These are phyloP conservation scores for Capronia epimyces DNA, from an alignment of 2,329 filamentous ascomycete genomes.

Conservation along the genomic window DNA sequence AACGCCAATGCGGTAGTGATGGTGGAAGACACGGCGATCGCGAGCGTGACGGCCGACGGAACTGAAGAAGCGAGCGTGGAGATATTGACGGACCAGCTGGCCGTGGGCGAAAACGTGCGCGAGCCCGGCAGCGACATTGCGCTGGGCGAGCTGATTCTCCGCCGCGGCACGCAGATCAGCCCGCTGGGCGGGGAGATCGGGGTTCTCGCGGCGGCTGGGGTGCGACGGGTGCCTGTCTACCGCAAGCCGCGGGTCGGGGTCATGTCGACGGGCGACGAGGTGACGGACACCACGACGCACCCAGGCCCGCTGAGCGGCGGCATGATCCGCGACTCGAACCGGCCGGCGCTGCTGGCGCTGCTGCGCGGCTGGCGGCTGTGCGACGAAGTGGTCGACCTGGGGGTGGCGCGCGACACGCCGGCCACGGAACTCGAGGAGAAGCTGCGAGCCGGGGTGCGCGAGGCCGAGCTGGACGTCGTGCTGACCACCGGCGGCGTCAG, in stretches of 20 bases:
- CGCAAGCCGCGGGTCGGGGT: conserved; percentile 74
- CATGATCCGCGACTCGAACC: conserved; percentile 89
- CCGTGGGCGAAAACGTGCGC: conserved; percentile 77
- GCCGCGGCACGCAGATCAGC: conserved; percentile 74
- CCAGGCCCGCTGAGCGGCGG: conserved; percentile 62
- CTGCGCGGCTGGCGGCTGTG: conserved; percentile 65
- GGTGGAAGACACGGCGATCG: conserved; percentile 87
- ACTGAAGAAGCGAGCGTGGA: conserved; percentile 82
- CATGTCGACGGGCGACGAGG: conserved; percentile 90
- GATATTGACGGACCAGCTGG: conserved; percentile 71
- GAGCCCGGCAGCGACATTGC: conserved; percentile 85
- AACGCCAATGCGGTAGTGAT: conserved; percentile 90
- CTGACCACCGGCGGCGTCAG: conserved; percentile 92
- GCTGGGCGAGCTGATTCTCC: conserved; percentile 63
- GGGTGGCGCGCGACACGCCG: conserved; percentile 60
- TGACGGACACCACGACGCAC: conserved; percentile 64
- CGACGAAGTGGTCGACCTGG: conserved; percentile 67
- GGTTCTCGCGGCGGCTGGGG: conserved; percentile 78
- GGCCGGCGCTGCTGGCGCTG: conserved; percentile 78
- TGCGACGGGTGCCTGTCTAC: conserved; percentile 64
- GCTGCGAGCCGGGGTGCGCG: conserved; percentile 66
- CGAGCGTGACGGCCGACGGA: conserved; percentile 58
- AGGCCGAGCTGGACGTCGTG: conserved; percentile 62
- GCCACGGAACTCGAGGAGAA: conserved; percentile 68
- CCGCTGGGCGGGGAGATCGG: conserved; percentile 87